A percentile compares a stretch with the other conserved stretches of the same genome.
phyloP scores from a whole-genome alignment of 345 rosid species.

The Excoecaria cochinchinensis region DNA sequence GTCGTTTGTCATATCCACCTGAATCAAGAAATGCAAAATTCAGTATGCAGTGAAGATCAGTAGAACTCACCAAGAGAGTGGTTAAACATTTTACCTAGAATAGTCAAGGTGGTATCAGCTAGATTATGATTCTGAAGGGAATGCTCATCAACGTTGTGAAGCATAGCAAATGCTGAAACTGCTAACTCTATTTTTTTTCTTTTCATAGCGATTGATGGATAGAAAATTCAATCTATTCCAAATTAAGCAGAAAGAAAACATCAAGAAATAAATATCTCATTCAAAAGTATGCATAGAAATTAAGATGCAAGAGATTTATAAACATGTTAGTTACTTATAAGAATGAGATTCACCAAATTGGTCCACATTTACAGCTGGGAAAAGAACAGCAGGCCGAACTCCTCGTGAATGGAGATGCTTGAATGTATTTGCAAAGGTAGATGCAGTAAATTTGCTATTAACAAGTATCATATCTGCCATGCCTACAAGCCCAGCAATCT shows the following conservation, averaged over 20 bases:
- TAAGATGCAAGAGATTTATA: constrained; percentile 38
- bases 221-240: constrained; percentile 73
- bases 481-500: constrained; percentile 40
- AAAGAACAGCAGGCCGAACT: constrained; percentile 71
- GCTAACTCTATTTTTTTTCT: constrained; percentile 87
- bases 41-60: background rate
- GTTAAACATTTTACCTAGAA: constrained; percentile 58
- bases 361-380: constrained; percentile 81
- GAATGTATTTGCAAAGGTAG: constrained; percentile 82
- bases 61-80: background rate
- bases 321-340: constrained; percentile 47
- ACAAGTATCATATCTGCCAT: constrained; percentile 90
- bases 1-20: constrained; percentile 82
- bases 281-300: constrained; percentile 11
- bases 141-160: constrained; percentile 43
- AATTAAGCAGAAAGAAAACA: constrained; percentile 10
- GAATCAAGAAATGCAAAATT: constrained; percentile 12
- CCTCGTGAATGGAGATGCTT: constrained; percentile 68
- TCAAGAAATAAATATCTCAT: background rate
- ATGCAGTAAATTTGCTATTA: constrained; percentile 83
- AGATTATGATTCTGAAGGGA: constrained; percentile 17
- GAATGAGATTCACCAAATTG: constrained; percentile 62
- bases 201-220: constrained; percentile 86
- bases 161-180: constrained; percentile 79
- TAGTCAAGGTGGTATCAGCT: constrained; percentile 56